Percentiles rank a stretch among this genome's conserved stretches.
Evolutionary conservation across 306 rosid species (phyloP).

Genomic region (Castanospermum australe): DNA sequence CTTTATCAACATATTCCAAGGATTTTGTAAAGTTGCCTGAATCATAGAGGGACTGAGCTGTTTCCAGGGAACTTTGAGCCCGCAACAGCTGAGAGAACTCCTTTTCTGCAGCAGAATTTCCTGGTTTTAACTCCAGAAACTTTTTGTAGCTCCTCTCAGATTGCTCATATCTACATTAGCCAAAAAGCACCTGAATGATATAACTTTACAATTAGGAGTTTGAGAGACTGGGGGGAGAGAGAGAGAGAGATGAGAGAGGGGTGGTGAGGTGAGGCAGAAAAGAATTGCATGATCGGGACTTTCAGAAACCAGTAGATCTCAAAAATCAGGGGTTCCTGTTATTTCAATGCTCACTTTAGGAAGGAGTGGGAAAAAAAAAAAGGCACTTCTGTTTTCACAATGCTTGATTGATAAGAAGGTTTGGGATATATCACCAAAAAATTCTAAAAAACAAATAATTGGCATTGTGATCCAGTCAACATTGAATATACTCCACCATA

Average conservation of each 20-base stretch:
- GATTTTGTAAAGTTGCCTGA: conserved; percentile 66
- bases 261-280: background rate
- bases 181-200: conserved; percentile 99
- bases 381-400: background rate
- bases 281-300: conserved; percentile 4
- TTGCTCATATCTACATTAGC: conserved; percentile 97
- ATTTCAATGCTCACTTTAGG: conserved; percentile 3
- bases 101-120: conserved; percentile 67
- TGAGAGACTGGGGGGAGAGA: conserved; percentile 40
- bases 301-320: conserved; percentile 24
- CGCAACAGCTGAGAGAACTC: conserved; percentile 91
- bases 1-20: conserved; percentile 83
- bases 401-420: background rate
- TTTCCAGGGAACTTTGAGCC: conserved; percentile 80
- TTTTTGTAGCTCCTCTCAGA: conserved; percentile 82
- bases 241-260: conserved; percentile 15
- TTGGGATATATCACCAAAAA: background rate
- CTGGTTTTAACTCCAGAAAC: conserved; percentile 83
- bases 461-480: background rate
- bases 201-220: conserved; percentile 78
- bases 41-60: conserved; percentile 72
- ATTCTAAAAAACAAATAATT: background rate
- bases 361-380: background rate
- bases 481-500: background rate
- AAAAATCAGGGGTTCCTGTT: background rate